Evolutionary conservation across 2,329 filamentous ascomycete genomes (phyloP).

Genomic region (Lasiodiplodia hormozganensis): DNA sequence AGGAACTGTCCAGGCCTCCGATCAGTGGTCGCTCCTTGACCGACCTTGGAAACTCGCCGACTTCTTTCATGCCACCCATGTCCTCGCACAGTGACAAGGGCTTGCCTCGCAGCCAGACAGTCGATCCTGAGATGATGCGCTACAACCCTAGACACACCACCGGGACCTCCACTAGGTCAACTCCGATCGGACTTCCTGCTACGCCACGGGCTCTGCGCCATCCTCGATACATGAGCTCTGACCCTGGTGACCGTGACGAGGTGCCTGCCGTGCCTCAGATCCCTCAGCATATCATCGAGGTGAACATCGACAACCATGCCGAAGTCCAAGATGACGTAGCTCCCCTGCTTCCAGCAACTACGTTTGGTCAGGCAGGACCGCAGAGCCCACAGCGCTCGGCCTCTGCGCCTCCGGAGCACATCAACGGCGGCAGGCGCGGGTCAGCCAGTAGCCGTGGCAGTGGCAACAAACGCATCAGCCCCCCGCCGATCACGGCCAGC

Average conservation of each 20-base stretch:
- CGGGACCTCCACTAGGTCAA: slow-evolving; percentile 57
- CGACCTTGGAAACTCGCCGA: slow-evolving; percentile 54
- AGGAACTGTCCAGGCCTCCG: slow-evolving; percentile 51
- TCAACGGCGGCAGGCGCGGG: slow-evolving; percentile 43
- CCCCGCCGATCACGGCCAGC: slow-evolving; percentile 55
- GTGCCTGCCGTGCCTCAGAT: slow-evolving; percentile 63
- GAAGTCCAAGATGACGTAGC: slow-evolving; percentile 53
- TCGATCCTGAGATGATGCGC: slow-evolving; percentile 61
- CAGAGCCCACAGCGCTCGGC: slow-evolving; percentile 50
- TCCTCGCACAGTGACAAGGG: slow-evolving; percentile 44
- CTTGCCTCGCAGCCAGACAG: slow-evolving; percentile 68
- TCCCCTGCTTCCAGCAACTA: slow-evolving; percentile 55
- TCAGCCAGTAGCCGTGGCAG: slow-evolving; percentile 45
- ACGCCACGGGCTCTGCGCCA: slow-evolving; percentile 92
- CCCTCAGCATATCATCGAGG: slow-evolving; percentile 54
- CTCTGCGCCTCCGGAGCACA: slow-evolving; percentile 57
- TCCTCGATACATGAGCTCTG: slow-evolving; percentile 69
- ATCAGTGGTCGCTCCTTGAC: slow-evolving; percentile 45
- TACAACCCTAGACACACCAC: slow-evolving; percentile 40
- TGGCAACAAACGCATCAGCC: slow-evolving; percentile 46
- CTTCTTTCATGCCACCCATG: slow-evolving; percentile 43
- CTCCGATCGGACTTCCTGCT: slow-evolving; percentile 79
- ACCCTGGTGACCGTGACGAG: slow-evolving; percentile 57
- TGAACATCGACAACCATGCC: slow-evolving; percentile 34
- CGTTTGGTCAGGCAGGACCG: slow-evolving; percentile 51